Evolutionary conservation across 768 basidiomycete genomes (phyloP).

Genomic region (Leccinellum rugosiceps): DNA sequence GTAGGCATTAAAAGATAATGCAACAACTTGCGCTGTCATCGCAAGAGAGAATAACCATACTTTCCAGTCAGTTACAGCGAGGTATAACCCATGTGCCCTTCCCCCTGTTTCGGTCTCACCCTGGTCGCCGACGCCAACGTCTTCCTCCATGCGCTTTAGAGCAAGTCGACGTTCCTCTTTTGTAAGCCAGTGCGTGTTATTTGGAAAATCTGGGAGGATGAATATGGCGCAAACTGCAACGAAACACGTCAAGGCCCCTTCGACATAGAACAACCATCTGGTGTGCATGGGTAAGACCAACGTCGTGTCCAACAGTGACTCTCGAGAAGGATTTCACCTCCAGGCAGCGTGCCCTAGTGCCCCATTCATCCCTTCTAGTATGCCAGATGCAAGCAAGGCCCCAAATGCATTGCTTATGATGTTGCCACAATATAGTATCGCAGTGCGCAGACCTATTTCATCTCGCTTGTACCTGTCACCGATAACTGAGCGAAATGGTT

Average conservation of each 20-base stretch:
- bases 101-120: conserved; percentile 41
- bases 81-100: conserved; percentile 43
- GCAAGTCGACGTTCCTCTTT: conserved; percentile 46
- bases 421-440: conserved; percentile 49
- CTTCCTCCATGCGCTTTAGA: conserved; percentile 58
- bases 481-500: conserved; percentile 22
- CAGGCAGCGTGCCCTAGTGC: conserved; percentile 49
- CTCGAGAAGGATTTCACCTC: conserved; percentile 35
- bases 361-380: conserved; percentile 47
- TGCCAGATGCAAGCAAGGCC: conserved; percentile 46
- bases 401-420: conserved; percentile 57
- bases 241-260: conserved; percentile 43
- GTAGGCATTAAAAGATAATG: conserved; percentile 76
- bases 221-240: conserved; percentile 44
- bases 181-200: conserved; percentile 34
- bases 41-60: conserved; percentile 77
- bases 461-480: conserved; percentile 40
- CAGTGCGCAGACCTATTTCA: conserved; percentile 43
- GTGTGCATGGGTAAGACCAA: conserved; percentile 12
- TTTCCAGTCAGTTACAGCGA: conserved; percentile 74
- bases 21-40: conserved; percentile 33
- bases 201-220: conserved; percentile 50
- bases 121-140: conserved; percentile 56
- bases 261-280: conserved; percentile 49
- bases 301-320: neutral